Percentiles rank a stretch among this genome's conserved stretches.
Conservation (phyloP, 495 filamentous ascomycete genomes). For the Aspergillus taichungensis region DNA sequence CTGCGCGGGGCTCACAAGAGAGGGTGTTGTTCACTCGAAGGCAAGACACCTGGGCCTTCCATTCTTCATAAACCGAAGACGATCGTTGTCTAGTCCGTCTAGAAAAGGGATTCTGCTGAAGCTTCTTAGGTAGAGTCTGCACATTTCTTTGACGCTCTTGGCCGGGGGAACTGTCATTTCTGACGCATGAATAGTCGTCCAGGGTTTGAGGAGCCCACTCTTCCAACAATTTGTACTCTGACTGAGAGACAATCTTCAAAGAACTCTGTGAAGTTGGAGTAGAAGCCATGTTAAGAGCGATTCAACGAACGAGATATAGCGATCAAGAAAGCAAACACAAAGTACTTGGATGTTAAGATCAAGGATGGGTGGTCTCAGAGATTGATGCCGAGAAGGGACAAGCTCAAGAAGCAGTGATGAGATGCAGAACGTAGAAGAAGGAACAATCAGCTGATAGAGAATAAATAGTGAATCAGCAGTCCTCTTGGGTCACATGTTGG, state of each 20-base stretch:
- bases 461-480: too few species aligned
- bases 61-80: constrained; percentile 12
- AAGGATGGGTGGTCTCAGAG: too few species aligned
- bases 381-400: too few species aligned
- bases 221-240: constrained; percentile 4
- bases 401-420: too few species aligned
- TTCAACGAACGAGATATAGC: too few species aligned
- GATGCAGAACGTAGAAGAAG: too few species aligned
- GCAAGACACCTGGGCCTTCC: constrained; percentile 8
- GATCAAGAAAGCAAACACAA: too few species aligned
- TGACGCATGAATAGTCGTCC: background rate
- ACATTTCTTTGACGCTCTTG: background rate
- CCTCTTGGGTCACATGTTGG: too few species aligned
- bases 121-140: background rate
- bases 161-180: background rate
- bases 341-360: too few species aligned
- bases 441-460: too few species aligned
- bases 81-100: background rate
- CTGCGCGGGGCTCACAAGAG: background rate
- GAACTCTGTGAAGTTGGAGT: constrained; percentile 3
- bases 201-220: constrained; percentile 12
- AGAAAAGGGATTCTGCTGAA: too few species aligned
- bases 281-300: too few species aligned
- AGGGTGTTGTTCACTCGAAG: background rate
- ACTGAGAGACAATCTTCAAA: constrained; percentile 3